Base-by-base conservation (phyloP, 2,329 filamentous ascomycete genomes). In the Curvularia spicifera region DNA sequence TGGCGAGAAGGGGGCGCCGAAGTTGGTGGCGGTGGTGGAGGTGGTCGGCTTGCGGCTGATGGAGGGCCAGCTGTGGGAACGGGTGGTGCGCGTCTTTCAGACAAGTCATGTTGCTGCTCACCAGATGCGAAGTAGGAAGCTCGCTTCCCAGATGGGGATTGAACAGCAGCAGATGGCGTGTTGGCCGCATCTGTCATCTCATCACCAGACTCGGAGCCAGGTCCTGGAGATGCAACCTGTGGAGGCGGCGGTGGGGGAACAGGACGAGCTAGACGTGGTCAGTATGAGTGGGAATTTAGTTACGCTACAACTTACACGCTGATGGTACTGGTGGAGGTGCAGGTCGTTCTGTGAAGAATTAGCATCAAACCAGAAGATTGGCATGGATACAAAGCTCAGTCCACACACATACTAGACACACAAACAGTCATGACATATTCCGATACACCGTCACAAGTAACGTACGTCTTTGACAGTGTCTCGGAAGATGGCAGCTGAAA, bases 161-260 rank as follows among this genome's bases (percentile, higher is more conserved):
- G 46, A 15, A 56, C 45, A 10, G 74, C 64, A 15, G 70, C 73
- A 20, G 73, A 68, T 22, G 75, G 72, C 13, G 65, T 69, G 33
- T 59, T 64, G 2, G 67, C 61, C 31, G 73, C 74, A 13, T 76
- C 76, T 28, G 78, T 73, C 68, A 93, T 80, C 75, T 97, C 94
- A 74, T 97, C 93, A 68, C 96, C 93, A 43, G 93, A 95, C 73
- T 90, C 91, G 1, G 92, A 96, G 29, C 92, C 93, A 60, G 89
- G 84, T 57, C 88, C 91, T 45, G 87, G 88, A 40, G 91, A 91
- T 47, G 84, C 81, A 15, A 85, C 72, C 43, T 81, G 80, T 29
- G 83, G 79, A 39, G 84, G 80, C 35, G 83, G 79, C 39, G 84
- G 79, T 50, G 85, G 85, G 1, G 42, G 42, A 28, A 83, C 80